These are phyloP conservation scores for Pythium coloratum DNA, from an alignment of 352 stramenopile species.

Conservation along the genomic window DNA sequence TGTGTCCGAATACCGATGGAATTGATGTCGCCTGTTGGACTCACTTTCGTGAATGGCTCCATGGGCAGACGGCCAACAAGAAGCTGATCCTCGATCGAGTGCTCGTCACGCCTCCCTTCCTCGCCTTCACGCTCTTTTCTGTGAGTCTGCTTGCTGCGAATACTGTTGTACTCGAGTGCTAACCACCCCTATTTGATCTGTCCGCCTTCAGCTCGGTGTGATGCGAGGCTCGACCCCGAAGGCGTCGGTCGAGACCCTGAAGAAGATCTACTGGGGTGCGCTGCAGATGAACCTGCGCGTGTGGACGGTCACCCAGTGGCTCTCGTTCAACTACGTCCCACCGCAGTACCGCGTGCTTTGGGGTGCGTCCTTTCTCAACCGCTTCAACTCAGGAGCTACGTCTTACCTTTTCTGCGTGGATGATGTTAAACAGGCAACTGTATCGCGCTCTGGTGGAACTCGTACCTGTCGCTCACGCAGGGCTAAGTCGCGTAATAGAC, in stretches of 20 bases:
- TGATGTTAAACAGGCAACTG: constrained; percentile 44
- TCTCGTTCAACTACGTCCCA: constrained; percentile 77
- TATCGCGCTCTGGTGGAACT: constrained; percentile 77
- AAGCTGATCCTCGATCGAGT: constrained; percentile 72
- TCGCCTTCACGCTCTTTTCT: constrained; percentile 70
- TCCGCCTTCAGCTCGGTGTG: constrained; percentile 42
- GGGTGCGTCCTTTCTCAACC: constrained; percentile 39
- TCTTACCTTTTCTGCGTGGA: neutral
- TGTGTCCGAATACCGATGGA: neutral
- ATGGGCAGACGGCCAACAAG: constrained; percentile 62
- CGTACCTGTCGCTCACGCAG: constrained; percentile 74
- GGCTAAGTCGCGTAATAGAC: constrained; percentile 21
- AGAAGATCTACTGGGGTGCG: constrained; percentile 46
- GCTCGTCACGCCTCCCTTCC: constrained; percentile 63
- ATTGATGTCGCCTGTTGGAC: neutral
- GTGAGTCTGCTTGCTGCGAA: constrained; percentile 24
- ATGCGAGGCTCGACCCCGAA: constrained; percentile 54
- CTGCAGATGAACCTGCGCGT: constrained; percentile 74
- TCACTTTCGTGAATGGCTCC: neutral
- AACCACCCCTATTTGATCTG: neutral
- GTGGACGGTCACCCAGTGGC: constrained; percentile 69
- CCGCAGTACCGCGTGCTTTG: constrained; percentile 70
- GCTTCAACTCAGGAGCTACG: neutral
- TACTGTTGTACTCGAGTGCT: neutral
- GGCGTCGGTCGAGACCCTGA: constrained; percentile 44